These are phyloP conservation scores for Verticillium zaregamsianum DNA, from an alignment of 2,329 filamentous ascomycete genomes.

Conservation along the genomic window DNA sequence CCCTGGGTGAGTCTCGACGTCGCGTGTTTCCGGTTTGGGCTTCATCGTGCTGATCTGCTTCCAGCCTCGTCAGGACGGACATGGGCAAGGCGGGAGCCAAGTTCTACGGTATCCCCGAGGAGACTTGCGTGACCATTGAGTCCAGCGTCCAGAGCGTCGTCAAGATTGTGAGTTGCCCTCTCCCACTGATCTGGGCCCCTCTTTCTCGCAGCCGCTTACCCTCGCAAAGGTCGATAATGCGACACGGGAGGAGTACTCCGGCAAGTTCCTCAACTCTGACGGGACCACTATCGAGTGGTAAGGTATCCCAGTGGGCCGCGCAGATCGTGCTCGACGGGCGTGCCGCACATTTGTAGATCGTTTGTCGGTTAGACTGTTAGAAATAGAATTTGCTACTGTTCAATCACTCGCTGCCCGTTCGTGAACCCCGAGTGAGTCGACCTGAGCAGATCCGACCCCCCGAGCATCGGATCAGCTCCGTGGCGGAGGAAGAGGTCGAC, in stretches of 20 bases:
- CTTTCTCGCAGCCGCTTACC: neutral
- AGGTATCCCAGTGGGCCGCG: neutral
- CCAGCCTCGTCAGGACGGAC: constrained; percentile 33
- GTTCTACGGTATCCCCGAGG: constrained; percentile 18
- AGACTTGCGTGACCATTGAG: constrained; percentile 29
- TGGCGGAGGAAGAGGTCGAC: neutral
- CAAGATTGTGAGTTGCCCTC: constrained; percentile 13
- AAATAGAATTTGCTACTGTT: neutral
- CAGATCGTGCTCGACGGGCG: no score
- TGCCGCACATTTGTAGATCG: neutral
- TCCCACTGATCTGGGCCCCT: neutral
- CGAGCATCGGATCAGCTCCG: neutral
- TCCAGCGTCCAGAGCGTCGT: constrained; percentile 27
- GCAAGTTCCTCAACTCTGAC: constrained; percentile 15
- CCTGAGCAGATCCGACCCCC: neutral
- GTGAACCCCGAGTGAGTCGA: neutral
- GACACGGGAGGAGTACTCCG: constrained; percentile 17
- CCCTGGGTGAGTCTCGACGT: constrained; percentile 15
- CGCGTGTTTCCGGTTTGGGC: neutral
- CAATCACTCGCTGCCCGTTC: neutral
- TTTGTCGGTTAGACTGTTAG: neutral
- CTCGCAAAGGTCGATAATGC: neutral
- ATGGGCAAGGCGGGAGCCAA: constrained; percentile 33
- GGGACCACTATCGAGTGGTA: constrained; percentile 13
- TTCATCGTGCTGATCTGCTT: neutral